Evolutionary conservation across 768 basidiomycete species (phyloP), one percentile per base, ranked within the genome.

Genomic region (Lentinula edodes): DNA sequence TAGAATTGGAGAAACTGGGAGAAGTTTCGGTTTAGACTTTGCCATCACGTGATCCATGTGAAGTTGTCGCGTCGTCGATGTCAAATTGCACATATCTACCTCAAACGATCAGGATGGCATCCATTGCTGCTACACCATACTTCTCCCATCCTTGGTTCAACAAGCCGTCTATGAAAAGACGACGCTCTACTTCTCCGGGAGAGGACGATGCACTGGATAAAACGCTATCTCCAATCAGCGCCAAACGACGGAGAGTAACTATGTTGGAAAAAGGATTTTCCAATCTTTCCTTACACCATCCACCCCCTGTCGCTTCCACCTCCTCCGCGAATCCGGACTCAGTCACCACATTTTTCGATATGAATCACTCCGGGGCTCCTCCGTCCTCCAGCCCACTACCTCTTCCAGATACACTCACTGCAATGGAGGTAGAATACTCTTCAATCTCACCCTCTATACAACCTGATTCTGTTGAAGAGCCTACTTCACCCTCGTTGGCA

Each of bases 81-180:
- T 50, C 48, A 46, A 51, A 36, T 23, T 34, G 32, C 3, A 53
- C 38, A 8, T 18, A 16, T 42, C 7, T 28, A 32, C 38, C 23
- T 42, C 39, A 23, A 41, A n/a, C 12, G 9, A 36, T 38, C 38
- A 48, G 12, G 34, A 60, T 60, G 59, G 39, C 59, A 6, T 52
- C 48, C 20, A 50, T 60, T 42, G 18, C 68, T 34, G 48, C 68
- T 18, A 67, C 62, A 28, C 70, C 75, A 45, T 52, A 52, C 35
- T 64, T 75, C 53, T 71, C 73, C 16, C 79, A 80, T 65, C 79
- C 80, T 35, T 82, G 80, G 80, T 77, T 79, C 68, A 70, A 71
- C 61, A 63, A 67, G 20, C 63, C 69, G 15, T 57, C 74, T 48
- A 71, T 71, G 67, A 82, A 82, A 65, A 76, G 80, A 62, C 80